Percentiles rank a stretch among this genome's conserved stretches.
phyloP scores from a whole-genome alignment of 2,329 filamentous ascomycete genomes.

The Elsinoe ampelina region DNA sequence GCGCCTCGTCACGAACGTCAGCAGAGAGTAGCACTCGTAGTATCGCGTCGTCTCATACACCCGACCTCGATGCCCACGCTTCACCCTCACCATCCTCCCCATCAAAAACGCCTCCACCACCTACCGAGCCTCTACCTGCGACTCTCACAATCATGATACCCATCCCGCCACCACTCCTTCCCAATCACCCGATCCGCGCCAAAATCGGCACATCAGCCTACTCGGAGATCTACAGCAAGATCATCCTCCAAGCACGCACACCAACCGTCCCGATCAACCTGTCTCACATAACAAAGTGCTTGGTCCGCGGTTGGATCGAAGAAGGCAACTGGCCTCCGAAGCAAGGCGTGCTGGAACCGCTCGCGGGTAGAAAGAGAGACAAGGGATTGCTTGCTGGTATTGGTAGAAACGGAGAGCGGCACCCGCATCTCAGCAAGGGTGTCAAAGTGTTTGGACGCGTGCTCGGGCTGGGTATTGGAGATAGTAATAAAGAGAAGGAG shows the following conservation, averaged over 20 bases:
- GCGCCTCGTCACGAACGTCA: background rate
- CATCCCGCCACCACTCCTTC: constrained; percentile 62
- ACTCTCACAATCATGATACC: constrained; percentile 49
- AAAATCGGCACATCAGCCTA: constrained; percentile 68
- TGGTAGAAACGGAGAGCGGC: constrained; percentile 7
- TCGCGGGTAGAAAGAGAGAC: constrained; percentile 31
- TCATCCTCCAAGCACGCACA: constrained; percentile 68
- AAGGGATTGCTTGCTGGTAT: constrained; percentile 12
- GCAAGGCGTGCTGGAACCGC: constrained; percentile 40
- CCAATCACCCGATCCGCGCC: constrained; percentile 66
- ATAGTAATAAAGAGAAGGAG: background rate
- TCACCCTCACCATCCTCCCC: constrained; percentile 10
- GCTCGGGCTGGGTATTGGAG: constrained; percentile 23
- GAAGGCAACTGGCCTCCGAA: constrained; percentile 88
- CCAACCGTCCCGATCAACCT: constrained; percentile 86
- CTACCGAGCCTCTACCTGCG: constrained; percentile 17
- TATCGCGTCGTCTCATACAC: constrained; percentile 32
- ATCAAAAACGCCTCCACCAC: constrained; percentile 14
- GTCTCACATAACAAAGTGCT: constrained; percentile 65
- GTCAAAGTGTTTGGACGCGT: constrained; percentile 38
- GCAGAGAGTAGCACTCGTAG: constrained; percentile 20
- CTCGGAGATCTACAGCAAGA: constrained; percentile 78
- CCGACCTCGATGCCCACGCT: constrained; percentile 12
- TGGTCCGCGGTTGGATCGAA: constrained; percentile 84
- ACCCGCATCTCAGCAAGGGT: constrained; percentile 30